phyloP scores from a whole-genome alignment of 2,329 filamentous ascomycete genomes.

The Shiraia sp. region DNA sequence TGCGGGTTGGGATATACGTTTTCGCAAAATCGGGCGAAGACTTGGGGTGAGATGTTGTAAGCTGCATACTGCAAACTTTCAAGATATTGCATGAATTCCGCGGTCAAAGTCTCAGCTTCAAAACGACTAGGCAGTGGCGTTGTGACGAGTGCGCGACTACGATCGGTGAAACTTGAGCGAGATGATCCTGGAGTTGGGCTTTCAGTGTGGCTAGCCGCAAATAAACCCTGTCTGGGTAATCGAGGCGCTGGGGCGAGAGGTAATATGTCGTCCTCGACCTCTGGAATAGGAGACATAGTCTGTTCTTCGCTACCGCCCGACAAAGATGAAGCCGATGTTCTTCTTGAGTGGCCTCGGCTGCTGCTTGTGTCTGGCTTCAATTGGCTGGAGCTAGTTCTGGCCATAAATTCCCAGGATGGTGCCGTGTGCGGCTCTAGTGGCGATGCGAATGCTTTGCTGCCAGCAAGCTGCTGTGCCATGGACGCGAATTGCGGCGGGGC shows the following conservation, averaged over 20 bases:
- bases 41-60: slow-evolving; percentile 27
- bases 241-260: slow-evolving; percentile 30
- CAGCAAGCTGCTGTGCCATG: slow-evolving; percentile 18
- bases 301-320: slow-evolving; percentile 35
- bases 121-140: slow-evolving; percentile 40
- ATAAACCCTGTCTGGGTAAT: slow-evolving; percentile 36
- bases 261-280: slow-evolving; percentile 35
- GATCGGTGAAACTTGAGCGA: slow-evolving; percentile 36
- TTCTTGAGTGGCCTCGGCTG: slow-evolving; percentile 30
- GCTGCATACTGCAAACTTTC: slow-evolving; percentile 28
- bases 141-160: slow-evolving; percentile 36
- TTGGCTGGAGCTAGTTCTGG: slow-evolving; percentile 23
- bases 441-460: slow-evolving; percentile 24
- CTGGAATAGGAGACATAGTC: slow-evolving; percentile 31
- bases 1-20: slow-evolving; percentile 37
- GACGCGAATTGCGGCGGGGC: slow-evolving; percentile 26
- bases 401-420: slow-evolving; percentile 43
- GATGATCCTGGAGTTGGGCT: slow-evolving; percentile 30
- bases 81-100: slow-evolving; percentile 37
- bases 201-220: slow-evolving; percentile 30
- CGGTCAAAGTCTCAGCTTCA: slow-evolving; percentile 42
- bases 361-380: slow-evolving; percentile 24
- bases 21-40: slow-evolving; percentile 37
- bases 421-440: slow-evolving; percentile 35
- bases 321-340: slow-evolving; percentile 38